phyloP scores from a whole-genome alignment of 352 stramenopile species.

The Hyaloperonospora brassicae region DNA sequence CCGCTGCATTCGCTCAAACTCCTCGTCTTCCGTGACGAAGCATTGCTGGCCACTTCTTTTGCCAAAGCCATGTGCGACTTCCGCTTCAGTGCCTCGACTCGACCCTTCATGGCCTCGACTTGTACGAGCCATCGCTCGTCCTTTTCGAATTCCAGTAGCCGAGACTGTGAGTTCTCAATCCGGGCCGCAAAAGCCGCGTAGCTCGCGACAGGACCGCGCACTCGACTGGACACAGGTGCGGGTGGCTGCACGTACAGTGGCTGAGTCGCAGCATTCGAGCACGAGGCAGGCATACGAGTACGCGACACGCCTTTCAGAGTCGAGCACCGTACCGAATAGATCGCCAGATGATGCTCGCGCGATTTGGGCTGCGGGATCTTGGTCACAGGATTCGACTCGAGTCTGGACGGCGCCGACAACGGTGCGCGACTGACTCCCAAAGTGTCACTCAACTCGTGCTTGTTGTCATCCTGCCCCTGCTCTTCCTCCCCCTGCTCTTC shows the following conservation, averaged over 20 bases:
- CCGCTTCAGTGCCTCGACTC: slow-evolving; percentile 27
- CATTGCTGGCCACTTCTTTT: slow-evolving; percentile 14
- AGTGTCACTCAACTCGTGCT: slow-evolving; percentile 15
- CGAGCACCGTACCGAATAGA: slow-evolving; percentile 15
- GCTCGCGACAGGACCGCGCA: slow-evolving; percentile 17
- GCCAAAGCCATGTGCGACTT: slow-evolving; percentile 18
- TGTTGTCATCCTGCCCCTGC: slow-evolving; percentile 1
- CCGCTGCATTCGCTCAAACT: slow-evolving; percentile 31
- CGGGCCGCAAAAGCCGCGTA: slow-evolving; percentile 26
- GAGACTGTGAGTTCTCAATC: slow-evolving; percentile 28
- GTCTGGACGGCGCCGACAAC: neutral
- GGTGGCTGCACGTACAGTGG: slow-evolving; percentile 14
- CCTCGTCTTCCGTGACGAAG: slow-evolving; percentile 16
- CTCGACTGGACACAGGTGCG: slow-evolving; percentile 16
- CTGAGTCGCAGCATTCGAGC: slow-evolving; percentile 1
- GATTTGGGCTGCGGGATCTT: slow-evolving; percentile 29
- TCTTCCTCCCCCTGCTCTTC: slow-evolving; percentile 1
- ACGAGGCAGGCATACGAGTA: slow-evolving; percentile 1
- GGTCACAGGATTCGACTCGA: slow-evolving; percentile 8
- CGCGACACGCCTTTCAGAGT: neutral
- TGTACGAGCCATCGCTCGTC: slow-evolving; percentile 28
- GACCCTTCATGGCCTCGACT: slow-evolving; percentile 24
- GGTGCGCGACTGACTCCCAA: neutral
- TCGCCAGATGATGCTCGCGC: slow-evolving; percentile 17
- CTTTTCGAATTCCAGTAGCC: slow-evolving; percentile 29